Evolutionary conservation across 805 yeast species (phyloP), one percentile per base, ranked within the genome.

Genomic region (Candida lessepsii): DNA sequence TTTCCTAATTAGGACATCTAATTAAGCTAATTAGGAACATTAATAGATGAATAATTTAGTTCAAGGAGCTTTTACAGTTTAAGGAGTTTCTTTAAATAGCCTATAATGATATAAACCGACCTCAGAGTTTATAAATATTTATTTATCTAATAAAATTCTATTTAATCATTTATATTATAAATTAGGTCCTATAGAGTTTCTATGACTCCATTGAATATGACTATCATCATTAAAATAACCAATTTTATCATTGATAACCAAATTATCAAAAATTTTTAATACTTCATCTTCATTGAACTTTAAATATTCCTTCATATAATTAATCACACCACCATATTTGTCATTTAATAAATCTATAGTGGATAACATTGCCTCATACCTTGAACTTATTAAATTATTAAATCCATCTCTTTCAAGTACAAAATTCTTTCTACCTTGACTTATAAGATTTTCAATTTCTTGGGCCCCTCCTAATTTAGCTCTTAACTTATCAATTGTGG

Each of bases 351-450:
- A 49, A n/a, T 71, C 78, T 29, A 85, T 69, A 1, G 87, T 72
- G 1, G 76, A 72, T 46, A 78, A 61, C 89, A 86, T 81, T 2
- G 86, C 78, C 49, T 83, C 90, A 52, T 80, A 78, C 36, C 78
- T 71, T 3, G 86, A 76, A 45, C 83, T 74, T 40, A 83, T 61
- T 54, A 86, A 61, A 53, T 80, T 81, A 14, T 65, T 61, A 52
- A 82, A 73, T 42, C 86, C 86, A 29, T 79, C 74, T 15, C 61
- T 60, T 41, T 66, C 75, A 25, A 73, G 39, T 2, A 58, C 42
- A 71, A 77, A 74, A 37, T 58, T 52, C 30, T 53, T 44, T 42
- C 78, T 61, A 2, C 76, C 76, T 35, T 58, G 54, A 10, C 57
- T 39, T 11, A 67, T 58, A 8, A 49, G 52, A 14, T 59, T 48